Percentiles rank a stretch among this genome's conserved stretches.
These are phyloP conservation scores for Madurella fahalii DNA, from an alignment of 2,329 filamentous ascomycete genomes.

Conservation along the genomic window DNA sequence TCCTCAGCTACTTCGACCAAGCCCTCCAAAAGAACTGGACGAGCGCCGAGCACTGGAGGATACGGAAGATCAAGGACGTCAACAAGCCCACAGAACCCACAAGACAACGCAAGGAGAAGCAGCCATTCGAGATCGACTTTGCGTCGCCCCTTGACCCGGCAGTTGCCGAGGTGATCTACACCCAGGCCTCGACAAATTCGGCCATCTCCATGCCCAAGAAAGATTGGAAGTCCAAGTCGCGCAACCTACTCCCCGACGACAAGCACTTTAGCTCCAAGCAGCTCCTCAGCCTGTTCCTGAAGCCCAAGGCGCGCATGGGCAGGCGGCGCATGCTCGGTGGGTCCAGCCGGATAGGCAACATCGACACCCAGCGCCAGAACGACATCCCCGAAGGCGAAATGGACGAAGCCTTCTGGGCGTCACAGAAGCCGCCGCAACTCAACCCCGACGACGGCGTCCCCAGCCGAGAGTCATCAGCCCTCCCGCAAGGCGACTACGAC, in stretches of 20 bases:
- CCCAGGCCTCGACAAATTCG: constrained; percentile 72
- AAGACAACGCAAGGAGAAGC: constrained; percentile 85
- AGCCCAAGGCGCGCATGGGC: constrained; percentile 83
- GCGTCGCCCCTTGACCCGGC: constrained; percentile 65
- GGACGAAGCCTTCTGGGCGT: constrained; percentile 95
- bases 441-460: constrained; percentile 30
- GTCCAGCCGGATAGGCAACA: constrained; percentile 40
- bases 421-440: constrained; percentile 53
- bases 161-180: constrained; percentile 74
- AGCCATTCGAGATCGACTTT: constrained; percentile 94
- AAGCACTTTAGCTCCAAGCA: constrained; percentile 97
- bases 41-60: constrained; percentile 98
- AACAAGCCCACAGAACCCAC: constrained; percentile 58
- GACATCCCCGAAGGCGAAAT: constrained; percentile 69
- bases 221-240: constrained; percentile 90
- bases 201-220: constrained; percentile 85
- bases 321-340: constrained; percentile 53
- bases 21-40: constrained; percentile 96
- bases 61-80: constrained; percentile 81
- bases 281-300: constrained; percentile 84
- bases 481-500: constrained; percentile 77
- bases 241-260: constrained; percentile 92
- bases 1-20: constrained; percentile 97
- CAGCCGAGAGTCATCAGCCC: constrained; percentile 48
- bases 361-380: constrained; percentile 37